Conservation (phyloP, 2,329 filamentous ascomycete genomes). For the Ilyonectria destructans region DNA sequence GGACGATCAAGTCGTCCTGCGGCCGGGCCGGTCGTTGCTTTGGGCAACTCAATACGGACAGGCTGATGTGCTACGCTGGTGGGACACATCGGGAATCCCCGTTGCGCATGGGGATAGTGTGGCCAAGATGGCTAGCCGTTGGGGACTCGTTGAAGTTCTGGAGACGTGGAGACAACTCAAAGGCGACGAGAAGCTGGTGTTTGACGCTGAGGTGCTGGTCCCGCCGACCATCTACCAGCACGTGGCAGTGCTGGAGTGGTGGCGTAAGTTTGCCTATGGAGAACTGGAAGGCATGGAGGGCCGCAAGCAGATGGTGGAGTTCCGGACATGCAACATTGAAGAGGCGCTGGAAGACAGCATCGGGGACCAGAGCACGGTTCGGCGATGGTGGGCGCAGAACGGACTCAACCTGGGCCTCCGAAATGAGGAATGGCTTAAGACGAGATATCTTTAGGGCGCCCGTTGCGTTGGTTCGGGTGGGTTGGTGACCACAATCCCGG, state of each 20-base stretch:
- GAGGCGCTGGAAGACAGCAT: constrained; percentile 93
- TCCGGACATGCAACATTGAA: constrained; percentile 96
- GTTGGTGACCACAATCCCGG: constrained; percentile 29
- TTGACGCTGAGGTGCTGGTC: constrained; percentile 87
- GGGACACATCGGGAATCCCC: constrained; percentile 86
- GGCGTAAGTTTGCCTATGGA: constrained; percentile 79
- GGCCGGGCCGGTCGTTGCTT: constrained; percentile 88
- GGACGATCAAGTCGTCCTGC: constrained; percentile 74
- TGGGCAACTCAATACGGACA: constrained; percentile 89
- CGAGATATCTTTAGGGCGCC: constrained; percentile 74
- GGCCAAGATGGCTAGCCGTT: constrained; percentile 86
- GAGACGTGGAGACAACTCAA: constrained; percentile 85
- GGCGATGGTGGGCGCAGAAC: constrained; percentile 90
- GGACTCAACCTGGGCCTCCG: constrained; percentile 86
- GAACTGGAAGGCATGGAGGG: constrained; percentile 70
- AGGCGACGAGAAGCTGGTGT: constrained; percentile 77
- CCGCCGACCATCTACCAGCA: constrained; percentile 91
- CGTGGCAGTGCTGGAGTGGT: constrained; percentile 91
- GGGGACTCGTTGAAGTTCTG: constrained; percentile 88
- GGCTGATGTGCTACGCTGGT: constrained; percentile 86
- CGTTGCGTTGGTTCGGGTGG: constrained; percentile 15
- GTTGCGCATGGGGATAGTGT: constrained; percentile 87
- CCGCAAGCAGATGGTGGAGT: constrained; percentile 81
- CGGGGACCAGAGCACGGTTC: constrained; percentile 79
- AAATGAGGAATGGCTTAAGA: constrained; percentile 92